A percentile compares a stretch with the other conserved stretches of the same genome.
phyloP scores from a whole-genome alignment of 257 asterid genomes.

The Nyctanthes arbortristis region DNA sequence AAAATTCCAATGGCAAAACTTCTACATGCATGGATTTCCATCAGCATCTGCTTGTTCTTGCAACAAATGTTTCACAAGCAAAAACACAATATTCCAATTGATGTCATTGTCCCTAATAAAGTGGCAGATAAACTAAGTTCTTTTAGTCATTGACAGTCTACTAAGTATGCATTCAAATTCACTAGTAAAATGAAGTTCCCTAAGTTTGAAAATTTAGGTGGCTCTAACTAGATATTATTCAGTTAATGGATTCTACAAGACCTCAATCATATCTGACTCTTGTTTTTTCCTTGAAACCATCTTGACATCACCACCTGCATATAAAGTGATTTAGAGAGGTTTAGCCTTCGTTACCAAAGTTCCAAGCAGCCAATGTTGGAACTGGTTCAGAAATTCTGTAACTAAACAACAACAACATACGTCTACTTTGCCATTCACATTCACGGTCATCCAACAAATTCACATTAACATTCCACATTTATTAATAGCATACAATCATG shows the following conservation, averaged over 20 bases:
- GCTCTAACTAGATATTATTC: constrained; percentile 9
- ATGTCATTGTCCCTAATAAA: constrained; percentile 11
- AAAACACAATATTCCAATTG: background rate
- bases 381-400: constrained; percentile 15
- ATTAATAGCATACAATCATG: constrained; percentile 29
- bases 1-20: background rate
- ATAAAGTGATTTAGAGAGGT: constrained; percentile 45
- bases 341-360: constrained; percentile 32
- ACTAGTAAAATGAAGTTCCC: constrained; percentile 18
- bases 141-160: constrained; percentile 2
- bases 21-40: background rate
- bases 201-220: constrained; percentile 12
- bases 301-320: constrained; percentile 87
- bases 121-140: background rate
- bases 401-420: constrained; percentile 17
- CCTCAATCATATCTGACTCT: constrained; percentile 67
- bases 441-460: constrained; percentile 8
- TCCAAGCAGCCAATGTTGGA: constrained; percentile 17
- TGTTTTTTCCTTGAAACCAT: constrained; percentile 57
- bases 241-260: constrained; percentile 38
- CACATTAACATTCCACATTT: constrained; percentile 20
- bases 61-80: constrained; percentile 5
- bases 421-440: constrained; percentile 18
- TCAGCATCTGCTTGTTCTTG: background rate
- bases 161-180: background rate